Base-by-base conservation (phyloP, 306 rosid species). In the Aeschynomene evenia region DNA sequence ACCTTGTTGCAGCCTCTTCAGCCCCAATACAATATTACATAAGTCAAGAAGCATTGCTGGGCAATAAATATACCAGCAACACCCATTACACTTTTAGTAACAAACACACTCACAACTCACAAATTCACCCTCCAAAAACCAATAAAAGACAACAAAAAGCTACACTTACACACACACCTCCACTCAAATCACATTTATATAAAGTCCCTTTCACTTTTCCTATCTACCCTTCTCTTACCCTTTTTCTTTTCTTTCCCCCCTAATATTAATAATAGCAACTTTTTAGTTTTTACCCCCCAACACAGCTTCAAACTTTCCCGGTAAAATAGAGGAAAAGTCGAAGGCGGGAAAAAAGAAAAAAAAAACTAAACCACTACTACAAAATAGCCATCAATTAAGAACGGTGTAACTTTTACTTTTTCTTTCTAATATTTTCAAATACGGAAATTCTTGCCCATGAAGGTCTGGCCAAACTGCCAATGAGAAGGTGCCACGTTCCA, bases 381-480 rank as follows among this genome's bases (percentile, higher is more conserved):
- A 50, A 12, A 40, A 75, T 6, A 69, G 14, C 29, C 29, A 39
- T 22, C 3, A 40, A 40, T 40, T 33, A 33, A 6, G 37, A 33
- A 33, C 9, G 1, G 37, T 7, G 37, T 7, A 2, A 10, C 9
- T 11, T 16, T 5, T 6, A 1, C 0, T 36, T 9, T 22, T 10
- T 29, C 7, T 2, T 29, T 0, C 20, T 23, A 20, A 18, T 15
- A 24, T 11, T 3, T 9, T 80, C 18, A 87, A 78, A 87, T 78
- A 3, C 83, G 91, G 84, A 90, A 90, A 87, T 90, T 90, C 80
- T 80, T 90, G 34, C 96, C 96, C 22, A 22, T 61, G 81, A 67
- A 90, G 45, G 96, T 90, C 66, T 87, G 87, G 0, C 96, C 96
- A 23, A 90, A 90, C 82, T 82, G 84, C 96, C 96, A 90, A 83